These are phyloP conservation scores for Fusarium domesticum DNA, from an alignment of 2,329 filamentous ascomycete genomes.

Conservation along the genomic window DNA sequence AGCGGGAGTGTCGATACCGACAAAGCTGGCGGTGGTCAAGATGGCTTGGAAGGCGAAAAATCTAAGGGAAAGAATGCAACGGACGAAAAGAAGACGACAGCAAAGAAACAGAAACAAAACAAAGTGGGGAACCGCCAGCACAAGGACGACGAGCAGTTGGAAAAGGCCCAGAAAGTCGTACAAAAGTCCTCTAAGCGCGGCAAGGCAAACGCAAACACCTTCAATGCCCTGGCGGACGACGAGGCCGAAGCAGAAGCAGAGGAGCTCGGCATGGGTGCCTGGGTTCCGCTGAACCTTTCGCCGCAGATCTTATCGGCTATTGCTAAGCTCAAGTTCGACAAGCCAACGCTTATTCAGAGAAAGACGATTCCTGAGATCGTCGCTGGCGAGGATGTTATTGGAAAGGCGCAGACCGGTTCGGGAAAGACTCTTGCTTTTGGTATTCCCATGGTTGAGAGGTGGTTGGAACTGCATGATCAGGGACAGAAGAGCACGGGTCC, in stretches of 20 bases:
- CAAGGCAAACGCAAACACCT: slow-evolving; percentile 41
- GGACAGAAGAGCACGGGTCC: slow-evolving; percentile 43
- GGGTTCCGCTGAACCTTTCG: slow-evolving; percentile 73
- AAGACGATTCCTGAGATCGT: slow-evolving; percentile 78
- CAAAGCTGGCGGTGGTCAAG: slow-evolving; percentile 33
- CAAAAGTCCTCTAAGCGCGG: slow-evolving; percentile 38
- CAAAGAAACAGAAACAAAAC: slow-evolving; percentile 28
- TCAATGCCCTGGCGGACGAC: slow-evolving; percentile 55
- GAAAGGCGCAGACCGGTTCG: slow-evolving; percentile 93
- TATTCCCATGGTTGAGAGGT: slow-evolving; percentile 86
- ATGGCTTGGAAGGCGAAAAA: slow-evolving; percentile 30
- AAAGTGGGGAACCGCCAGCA: slow-evolving; percentile 30
- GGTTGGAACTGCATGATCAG: slow-evolving; percentile 53
- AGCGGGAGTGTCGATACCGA: slow-evolving; percentile 32
- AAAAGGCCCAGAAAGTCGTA: slow-evolving; percentile 36
- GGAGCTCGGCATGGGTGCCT: slow-evolving; percentile 69
- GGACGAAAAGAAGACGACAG: slow-evolving; percentile 29
- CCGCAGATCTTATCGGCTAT: slow-evolving; percentile 69
- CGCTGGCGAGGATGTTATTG: slow-evolving; percentile 84
- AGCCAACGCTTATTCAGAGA: slow-evolving; percentile 79
- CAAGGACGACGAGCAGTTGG: slow-evolving; percentile 32
- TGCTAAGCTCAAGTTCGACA: slow-evolving; percentile 73
- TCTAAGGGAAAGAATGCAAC: slow-evolving; percentile 30
- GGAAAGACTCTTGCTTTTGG: slow-evolving; percentile 95
- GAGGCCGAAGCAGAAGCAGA: slow-evolving; percentile 54